These are phyloP conservation scores for Croton setiger DNA, from an alignment of 441 rosid genomes.

Conservation along the genomic window DNA sequence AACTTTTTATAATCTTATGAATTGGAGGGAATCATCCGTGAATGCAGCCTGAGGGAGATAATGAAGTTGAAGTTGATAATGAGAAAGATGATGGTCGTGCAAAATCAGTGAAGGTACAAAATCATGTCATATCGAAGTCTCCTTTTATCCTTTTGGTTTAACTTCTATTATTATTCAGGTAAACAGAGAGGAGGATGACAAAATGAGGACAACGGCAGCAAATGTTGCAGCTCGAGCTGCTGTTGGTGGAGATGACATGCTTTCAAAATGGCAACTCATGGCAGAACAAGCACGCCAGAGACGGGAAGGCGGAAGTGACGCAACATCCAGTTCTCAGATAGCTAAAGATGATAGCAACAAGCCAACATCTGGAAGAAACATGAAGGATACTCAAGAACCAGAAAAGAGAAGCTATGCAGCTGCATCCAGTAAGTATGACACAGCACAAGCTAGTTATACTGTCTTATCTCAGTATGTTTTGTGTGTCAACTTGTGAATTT, in stretches of 20 bases:
- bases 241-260: constrained; percentile 90
- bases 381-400: constrained; percentile 54
- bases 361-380: constrained; percentile 50
- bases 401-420: constrained; percentile 44
- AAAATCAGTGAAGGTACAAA: constrained; percentile 64
- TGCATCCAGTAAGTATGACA: constrained; percentile 49
- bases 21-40: constrained; percentile 9
- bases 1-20: constrained; percentile 4
- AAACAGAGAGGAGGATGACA: constrained; percentile 94
- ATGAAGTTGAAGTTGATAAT: constrained; percentile 69
- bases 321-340: constrained; percentile 46
- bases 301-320: constrained; percentile 54
- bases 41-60: constrained; percentile 72
- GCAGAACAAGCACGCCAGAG: constrained; percentile 96
- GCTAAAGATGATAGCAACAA: constrained; percentile 51
- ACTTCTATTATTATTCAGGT: constrained; percentile 32
- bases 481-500: constrained; percentile 3
- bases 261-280: constrained; percentile 97
- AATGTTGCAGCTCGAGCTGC: constrained; percentile 99
- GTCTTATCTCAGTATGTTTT: not conserved
- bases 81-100: constrained; percentile 70
- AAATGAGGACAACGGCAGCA: constrained; percentile 97
- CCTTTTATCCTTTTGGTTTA: not conserved
- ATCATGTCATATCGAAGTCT: not conserved
- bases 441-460: not conserved